Base-by-base conservation (phyloP, 345 rosid species). In the Populus tremula region DNA sequence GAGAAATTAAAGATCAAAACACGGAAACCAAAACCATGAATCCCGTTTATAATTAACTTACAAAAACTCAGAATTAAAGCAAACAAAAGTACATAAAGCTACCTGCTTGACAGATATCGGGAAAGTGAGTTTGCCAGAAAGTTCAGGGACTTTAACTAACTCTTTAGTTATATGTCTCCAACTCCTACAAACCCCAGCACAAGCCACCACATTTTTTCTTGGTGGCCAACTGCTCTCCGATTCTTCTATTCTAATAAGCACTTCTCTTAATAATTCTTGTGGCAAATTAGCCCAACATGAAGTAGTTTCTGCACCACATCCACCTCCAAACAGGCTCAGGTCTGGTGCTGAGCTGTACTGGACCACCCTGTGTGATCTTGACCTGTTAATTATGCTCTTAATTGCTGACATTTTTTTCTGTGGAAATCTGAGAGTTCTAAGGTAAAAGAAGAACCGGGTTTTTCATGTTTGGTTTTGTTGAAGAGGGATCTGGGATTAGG, bases 381-480 rank as follows among this genome's bases (percentile, higher is more conserved):
- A 78, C 73, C 85, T 73, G 76, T 59, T 47, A 35, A 78, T 78
- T 74, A 92, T 69, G 79, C 78, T 86, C 82, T 84, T 89, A 62
- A 94, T 83, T 39, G 87, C 75, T 27, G 85, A 59, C 85, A 78
- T 82, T 74, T 5, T 12, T 43, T 43, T 33, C 36, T 2, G 47
- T 1, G 53, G 13, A 68, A 45, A 69, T 18, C 3, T 9, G 27
- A 69, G 17, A 41, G 21, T 8, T 38, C 61, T 16, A 36, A 38
- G 23, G 47, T 13, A 25, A 73, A 36, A 9, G 1, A 72, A 5
- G 67, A n/a, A 23, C 67, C n/a, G 29, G 14, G 27, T 59, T 59
- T 38, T 67, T 18, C 45, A 67, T 31, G 25, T 67, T 36, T 35
- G 70, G 23, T 14, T 41, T 59, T 71, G 13, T 33, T 50, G 36